A percentile compares a stretch with the other conserved stretches of the same genome.
These are phyloP conservation scores for Phlegmacium glaucopus DNA, from an alignment of 768 basidiomycete genomes.

Conservation along the genomic window DNA sequence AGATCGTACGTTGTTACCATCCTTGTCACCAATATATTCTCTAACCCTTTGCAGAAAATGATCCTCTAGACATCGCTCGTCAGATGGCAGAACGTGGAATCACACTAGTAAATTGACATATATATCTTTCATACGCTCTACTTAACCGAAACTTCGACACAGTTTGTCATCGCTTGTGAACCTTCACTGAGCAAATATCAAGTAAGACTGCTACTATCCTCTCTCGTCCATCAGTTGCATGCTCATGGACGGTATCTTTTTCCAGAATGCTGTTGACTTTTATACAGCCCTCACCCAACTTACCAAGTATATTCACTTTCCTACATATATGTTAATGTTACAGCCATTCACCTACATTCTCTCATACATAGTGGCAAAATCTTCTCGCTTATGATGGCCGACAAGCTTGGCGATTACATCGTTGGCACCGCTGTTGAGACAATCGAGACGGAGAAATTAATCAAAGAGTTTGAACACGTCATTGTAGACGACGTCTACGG, in stretches of 20 bases:
- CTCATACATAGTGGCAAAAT: slow-evolving; percentile 17
- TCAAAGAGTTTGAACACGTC: slow-evolving; percentile 21
- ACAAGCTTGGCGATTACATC: slow-evolving; percentile 27
- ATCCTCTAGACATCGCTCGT: slow-evolving; percentile 26
- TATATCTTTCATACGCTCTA: slow-evolving; percentile 12
- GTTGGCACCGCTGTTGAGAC: slow-evolving; percentile 28
- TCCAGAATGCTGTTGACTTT: slow-evolving; percentile 24
- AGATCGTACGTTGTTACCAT: slow-evolving; percentile 21
- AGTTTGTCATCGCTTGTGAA: slow-evolving; percentile 62
- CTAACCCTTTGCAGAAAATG: slow-evolving; percentile 17
- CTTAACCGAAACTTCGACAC: background rate
- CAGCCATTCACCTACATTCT: background rate
- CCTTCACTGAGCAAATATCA: slow-evolving; percentile 26
- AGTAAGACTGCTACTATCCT: background rate
- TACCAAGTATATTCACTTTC: slow-evolving; percentile 12
- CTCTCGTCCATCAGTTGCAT: background rate
- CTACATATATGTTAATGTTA: background rate
- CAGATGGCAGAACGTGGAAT: slow-evolving; percentile 53
- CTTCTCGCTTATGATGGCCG: slow-evolving; percentile 25
- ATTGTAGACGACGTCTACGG: slow-evolving; percentile 26
- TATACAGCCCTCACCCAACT: slow-evolving; percentile 26
- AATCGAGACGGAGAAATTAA: slow-evolving; percentile 25
- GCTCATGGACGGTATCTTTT: background rate
- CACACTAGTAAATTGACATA: slow-evolving; percentile 34
- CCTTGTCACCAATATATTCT: background rate